Conservation (phyloP, 2,329 filamentous ascomycete genomes). For the Ceratocystis destructans region DNA sequence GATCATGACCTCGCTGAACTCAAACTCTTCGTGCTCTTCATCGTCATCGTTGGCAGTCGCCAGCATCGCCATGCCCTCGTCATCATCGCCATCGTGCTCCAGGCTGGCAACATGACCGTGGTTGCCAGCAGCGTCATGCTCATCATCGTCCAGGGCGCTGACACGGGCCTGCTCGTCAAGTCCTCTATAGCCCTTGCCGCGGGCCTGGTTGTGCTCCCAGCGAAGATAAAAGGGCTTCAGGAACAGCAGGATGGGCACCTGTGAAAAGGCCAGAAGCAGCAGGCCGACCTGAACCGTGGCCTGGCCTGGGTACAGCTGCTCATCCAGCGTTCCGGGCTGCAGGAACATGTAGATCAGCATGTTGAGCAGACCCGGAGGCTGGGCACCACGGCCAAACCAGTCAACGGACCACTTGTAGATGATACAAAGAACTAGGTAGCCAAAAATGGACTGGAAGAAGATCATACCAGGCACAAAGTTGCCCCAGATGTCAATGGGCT, state of each 20-base stretch:
- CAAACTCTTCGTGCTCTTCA: conserved; percentile 89
- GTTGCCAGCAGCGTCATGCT: conserved; percentile 45
- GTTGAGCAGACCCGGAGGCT: conserved; percentile 81
- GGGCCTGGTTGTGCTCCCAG: conserved; percentile 80
- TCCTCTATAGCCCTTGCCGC: conserved; percentile 79
- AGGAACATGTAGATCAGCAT: conserved; percentile 99
- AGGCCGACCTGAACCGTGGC: conserved; percentile 60
- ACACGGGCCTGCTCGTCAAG: conserved; percentile 81
- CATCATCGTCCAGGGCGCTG: conserved; percentile 80
- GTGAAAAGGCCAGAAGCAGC: conserved; percentile 65
- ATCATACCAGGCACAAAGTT: conserved; percentile 98
- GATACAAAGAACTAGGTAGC: conserved; percentile 86
- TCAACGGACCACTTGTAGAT: conserved; percentile 95
- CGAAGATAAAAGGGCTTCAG: conserved; percentile 92
- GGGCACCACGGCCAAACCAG: conserved; percentile 50
- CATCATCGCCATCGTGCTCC: conserved; percentile 51
- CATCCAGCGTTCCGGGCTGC: conserved; percentile 59
- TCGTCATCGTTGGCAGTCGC: conserved; percentile 56
- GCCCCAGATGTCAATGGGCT: conserved; percentile 87
- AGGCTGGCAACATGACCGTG: conserved; percentile 1
- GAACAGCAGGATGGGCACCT: conserved; percentile 84
- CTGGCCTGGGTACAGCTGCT: conserved; percentile 68
- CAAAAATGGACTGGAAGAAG: conserved; percentile 98
- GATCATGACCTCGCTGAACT: conserved; percentile 95
- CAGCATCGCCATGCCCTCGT: conserved; percentile 76